Base-by-base conservation (phyloP, 495 filamentous ascomycete genomes). In the Aspergillus wentii region DNA sequence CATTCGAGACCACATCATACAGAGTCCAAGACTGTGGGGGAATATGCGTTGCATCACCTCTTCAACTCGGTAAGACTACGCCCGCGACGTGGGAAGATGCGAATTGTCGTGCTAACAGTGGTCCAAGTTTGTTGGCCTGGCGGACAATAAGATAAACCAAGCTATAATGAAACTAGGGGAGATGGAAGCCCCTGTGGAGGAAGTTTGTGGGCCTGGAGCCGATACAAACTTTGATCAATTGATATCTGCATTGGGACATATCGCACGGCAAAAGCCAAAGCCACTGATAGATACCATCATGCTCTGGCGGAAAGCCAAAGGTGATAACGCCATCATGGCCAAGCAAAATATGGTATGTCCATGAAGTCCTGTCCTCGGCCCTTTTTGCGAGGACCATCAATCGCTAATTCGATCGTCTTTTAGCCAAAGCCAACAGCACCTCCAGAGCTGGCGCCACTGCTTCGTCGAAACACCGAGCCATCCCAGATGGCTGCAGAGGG, bases 251-350 rank as follows among this genome's bases (percentile, higher is more conserved):
- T 69, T 97, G 31, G 92, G 92, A 17, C 88, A 91, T 59, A 94
- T 99, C 52, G 87, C 88, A 36, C 83, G 88, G 21, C 82, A 85
- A 50, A 95, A 96, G 49, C 94, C 92, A 4, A 95, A 90, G 50
- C 85, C 87, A n/a, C 61, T 98, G 37, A 95, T 98, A 48, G 91
- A 97, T 61, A 87, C 87, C 8, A 84, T 97, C 44, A 97, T 98
- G 88, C 78, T 88, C 15, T 98, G 92, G 92, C 78, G 94, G 27
- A 95, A 95, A 59, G 81, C 76, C 27, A 95, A 95, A 63, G 91
- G 89, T 48, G 92, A 96, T 62, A 80, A 86, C 8, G 86, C 88
- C 18, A 78, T 74, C 33, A 56, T 59, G 14, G 76, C 76, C 17
- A 69, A 78, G 30, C 66, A 69, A 23, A 80, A 80, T 36, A 79